These are phyloP conservation scores for Lactarius sanguifluus DNA, from an alignment of 768 basidiomycete genomes.

Conservation along the genomic window DNA sequence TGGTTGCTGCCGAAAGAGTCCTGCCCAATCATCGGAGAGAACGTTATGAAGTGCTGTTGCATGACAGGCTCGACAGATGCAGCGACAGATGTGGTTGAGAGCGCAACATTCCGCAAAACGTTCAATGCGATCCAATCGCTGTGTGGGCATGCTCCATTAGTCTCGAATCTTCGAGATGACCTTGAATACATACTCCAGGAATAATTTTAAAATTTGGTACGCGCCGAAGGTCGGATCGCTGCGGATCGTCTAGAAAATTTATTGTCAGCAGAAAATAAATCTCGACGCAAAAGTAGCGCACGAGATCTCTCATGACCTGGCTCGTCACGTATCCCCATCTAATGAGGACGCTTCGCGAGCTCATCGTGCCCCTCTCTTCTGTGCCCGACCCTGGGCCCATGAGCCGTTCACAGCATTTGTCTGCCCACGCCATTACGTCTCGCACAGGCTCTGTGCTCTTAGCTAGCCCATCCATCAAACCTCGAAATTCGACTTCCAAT, in stretches of 20 bases:
- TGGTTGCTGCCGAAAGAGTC: slow-evolving; percentile 65
- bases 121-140: slow-evolving; percentile 94
- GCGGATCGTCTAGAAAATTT: slow-evolving; percentile 67
- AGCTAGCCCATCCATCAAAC: slow-evolving; percentile 66
- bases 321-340: slow-evolving; percentile 93
- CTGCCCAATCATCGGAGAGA: slow-evolving; percentile 89
- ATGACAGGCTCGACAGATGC: slow-evolving; percentile 90
- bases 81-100: slow-evolving; percentile 89
- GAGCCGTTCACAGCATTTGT: slow-evolving; percentile 82
- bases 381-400: slow-evolving; percentile 65
- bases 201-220: slow-evolving; percentile 88
- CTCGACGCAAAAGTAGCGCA: slow-evolving; percentile 40
- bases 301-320: slow-evolving; percentile 90
- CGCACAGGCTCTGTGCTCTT: slow-evolving; percentile 79
- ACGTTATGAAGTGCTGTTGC: slow-evolving; percentile 84
- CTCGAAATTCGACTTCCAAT: slow-evolving; percentile 80
- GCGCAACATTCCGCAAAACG: slow-evolving; percentile 79
- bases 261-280: slow-evolving; percentile 12
- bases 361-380: slow-evolving; percentile 82
- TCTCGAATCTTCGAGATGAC: slow-evolving; percentile 24
- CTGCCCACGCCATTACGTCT: slow-evolving; percentile 89
- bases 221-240: slow-evolving; percentile 92
- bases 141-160: slow-evolving; percentile 28
- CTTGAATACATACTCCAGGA: slow-evolving; percentile 69
- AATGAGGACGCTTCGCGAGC: slow-evolving; percentile 83